Evolutionary conservation across 192 early-diverging fungal species (phyloP), one percentile per base, ranked within the genome.

Genomic region (Backusella westeae): DNA sequence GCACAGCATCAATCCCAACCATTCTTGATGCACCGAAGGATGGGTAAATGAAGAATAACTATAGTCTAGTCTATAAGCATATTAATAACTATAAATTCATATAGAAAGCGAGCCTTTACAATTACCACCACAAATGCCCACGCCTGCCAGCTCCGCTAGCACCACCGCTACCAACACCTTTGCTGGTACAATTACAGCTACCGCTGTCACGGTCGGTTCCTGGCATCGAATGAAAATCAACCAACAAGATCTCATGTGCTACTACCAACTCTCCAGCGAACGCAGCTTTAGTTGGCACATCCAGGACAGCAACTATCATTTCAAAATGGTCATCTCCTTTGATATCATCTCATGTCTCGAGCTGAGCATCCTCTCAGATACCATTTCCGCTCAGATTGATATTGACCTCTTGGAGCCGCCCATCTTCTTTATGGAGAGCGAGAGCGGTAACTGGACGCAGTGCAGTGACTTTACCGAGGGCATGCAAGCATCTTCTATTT

Each of bases 401-500:
- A 81, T 91, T 44, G 87, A 88, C 38, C 67, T 91, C 21, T 79
- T 82, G 32, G 85, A 88, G 38, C 69, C 81, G 2, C 90, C 90
- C 21, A 80, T 82, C 49, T 91, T 90, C 78, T 91, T 78, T 77
- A 91, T 91, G 90, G 86, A 91, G 67, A 81, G 77, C 32, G 77
- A 46, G 26, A 52, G 34, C 12, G 42, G 44, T 1, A 7, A 26
- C 15, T 91, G 90, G 90, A 85, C 83, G 38, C 85, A 88, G 72
- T 90, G 90, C 68, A 88, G 87, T 75, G 90, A 91, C 81, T 91
- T 90, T 49, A 91, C 90, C 23, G 90, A 90, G 52, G 87, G 83
- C 67, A 88, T 82, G 76, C 90, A 91, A 81, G 90, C 90, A 8
- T 85, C 86, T 23, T 71, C 81, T 36, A 78, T 84, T 21, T 76